Evolutionary conservation across 1,284 basidiomycete genomes (phyloP).

Genomic region (Athelia sp.): DNA sequence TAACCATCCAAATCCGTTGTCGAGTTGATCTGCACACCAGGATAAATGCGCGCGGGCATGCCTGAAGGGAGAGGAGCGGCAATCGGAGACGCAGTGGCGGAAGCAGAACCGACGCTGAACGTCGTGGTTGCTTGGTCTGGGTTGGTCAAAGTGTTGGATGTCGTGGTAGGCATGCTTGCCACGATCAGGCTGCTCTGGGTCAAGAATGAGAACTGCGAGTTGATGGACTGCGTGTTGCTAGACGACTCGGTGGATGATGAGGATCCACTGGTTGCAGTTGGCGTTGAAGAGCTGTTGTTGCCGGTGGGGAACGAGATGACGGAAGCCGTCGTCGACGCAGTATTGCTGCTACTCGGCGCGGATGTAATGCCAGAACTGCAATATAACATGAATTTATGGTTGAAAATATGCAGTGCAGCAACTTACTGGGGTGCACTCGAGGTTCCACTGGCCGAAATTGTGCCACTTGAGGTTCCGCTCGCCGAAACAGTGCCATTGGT

Average conservation of each 20-base stretch:
- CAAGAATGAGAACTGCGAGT: conserved; percentile 30
- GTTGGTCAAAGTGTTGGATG: conserved; percentile 36
- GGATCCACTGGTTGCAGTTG: background rate
- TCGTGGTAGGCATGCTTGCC: conserved; percentile 22
- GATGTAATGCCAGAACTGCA: background rate
- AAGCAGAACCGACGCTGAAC: conserved; percentile 19
- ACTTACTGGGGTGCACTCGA: background rate
- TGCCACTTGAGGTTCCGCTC: background rate
- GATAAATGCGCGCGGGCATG: conserved; percentile 57
- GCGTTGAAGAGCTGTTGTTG: background rate
- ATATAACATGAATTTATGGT: background rate
- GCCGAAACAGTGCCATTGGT: background rate
- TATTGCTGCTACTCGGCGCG: background rate
- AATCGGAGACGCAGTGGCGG: conserved; percentile 26
- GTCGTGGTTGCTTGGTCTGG: conserved; percentile 53
- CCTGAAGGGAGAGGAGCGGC: conserved; percentile 46
- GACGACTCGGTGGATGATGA: background rate
- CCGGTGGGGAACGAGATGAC: background rate
- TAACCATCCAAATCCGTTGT: conserved; percentile 29
- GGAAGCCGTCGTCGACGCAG: background rate
- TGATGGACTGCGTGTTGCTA: conserved; percentile 9
- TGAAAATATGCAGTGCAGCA: background rate
- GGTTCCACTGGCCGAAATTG: background rate
- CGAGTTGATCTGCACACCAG: conserved; percentile 27
- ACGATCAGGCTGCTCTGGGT: conserved; percentile 41